Base-by-base conservation (phyloP, 1,284 basidiomycete species). In the Athelia sp. region DNA sequence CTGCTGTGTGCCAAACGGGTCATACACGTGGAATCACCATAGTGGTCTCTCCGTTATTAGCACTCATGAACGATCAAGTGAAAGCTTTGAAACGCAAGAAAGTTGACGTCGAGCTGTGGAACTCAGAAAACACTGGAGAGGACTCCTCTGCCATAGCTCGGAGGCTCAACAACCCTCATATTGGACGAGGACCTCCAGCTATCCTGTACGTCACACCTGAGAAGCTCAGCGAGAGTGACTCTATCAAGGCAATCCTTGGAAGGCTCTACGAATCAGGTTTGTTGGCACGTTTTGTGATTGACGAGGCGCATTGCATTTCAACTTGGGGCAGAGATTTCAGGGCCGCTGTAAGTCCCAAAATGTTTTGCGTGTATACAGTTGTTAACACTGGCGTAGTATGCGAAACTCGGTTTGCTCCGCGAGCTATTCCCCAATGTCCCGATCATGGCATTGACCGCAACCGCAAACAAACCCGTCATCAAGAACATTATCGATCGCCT, bases 401-500 rank as follows among this genome's bases (percentile, higher is more conserved):
- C 78, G 43, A 69, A 74, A 24, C 72, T 99, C 22, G 80, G 81
- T 15, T 64, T 74, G 13, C 73, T 98, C 36, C 85, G 93, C 26
- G 66, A 75, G 18, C 76, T 80, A 11, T 98, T 84, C 66, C 89
- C 90, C 0, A 63, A 72, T 2, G 78, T 95, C 1, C 96, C 96
- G 0, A 87, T 99, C 61, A 98, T 98, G 82, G 97, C 96, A 0
- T 76, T 99, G 43, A 98, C 97, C 0, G 97, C 94, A 1, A 98
- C 96, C 0, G 97, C 95, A 1, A 92, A 89, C 54, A 72, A 77
- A 44, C 75, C 84, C 47, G 88, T 89, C 2, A 79, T 87, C 51
- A 72, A 81, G 26, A 94, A 98, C 62, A 90, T 99, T 62, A 79
- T 89, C 51, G 64, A 71, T 10, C 79, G 79, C 18, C 79, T 98